Conservation (phyloP, 305 asterid genomes). For the Fraxinus greggii region DNA sequence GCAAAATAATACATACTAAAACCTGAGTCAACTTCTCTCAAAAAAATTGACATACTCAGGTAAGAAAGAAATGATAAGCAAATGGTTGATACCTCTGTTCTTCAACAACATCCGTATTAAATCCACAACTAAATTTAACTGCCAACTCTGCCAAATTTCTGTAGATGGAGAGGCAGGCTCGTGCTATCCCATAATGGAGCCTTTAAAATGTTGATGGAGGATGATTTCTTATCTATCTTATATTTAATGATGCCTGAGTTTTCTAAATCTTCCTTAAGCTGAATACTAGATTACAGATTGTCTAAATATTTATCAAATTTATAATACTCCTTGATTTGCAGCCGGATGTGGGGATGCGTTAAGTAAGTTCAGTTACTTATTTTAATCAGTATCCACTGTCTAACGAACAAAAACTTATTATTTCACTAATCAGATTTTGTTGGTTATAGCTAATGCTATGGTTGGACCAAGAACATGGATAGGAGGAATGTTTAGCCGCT, state of each 20-base stretch:
- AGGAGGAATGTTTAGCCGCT: slow-evolving; percentile 80
- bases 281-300: background rate
- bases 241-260: background rate
- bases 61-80: background rate
- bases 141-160: background rate
- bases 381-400: background rate
- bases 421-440: slow-evolving; percentile 22
- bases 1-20: background rate
- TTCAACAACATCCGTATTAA: background rate
- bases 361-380: background rate
- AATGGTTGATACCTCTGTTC: background rate
- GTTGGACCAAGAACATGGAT: slow-evolving; percentile 96
- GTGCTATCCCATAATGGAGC: background rate
- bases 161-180: background rate
- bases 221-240: background rate
- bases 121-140: background rate
- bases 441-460: slow-evolving; percentile 90
- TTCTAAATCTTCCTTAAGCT: background rate
- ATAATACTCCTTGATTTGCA: background rate
- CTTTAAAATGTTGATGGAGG: background rate
- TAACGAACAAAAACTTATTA: background rate
- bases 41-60: background rate
- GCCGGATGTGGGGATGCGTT: background rate
- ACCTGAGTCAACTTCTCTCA: background rate
- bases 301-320: background rate